Evolutionary conservation across 1,284 basidiomycete species (phyloP), one percentile per base, ranked within the genome.

Genomic region (Trichosporon sp.): DNA sequence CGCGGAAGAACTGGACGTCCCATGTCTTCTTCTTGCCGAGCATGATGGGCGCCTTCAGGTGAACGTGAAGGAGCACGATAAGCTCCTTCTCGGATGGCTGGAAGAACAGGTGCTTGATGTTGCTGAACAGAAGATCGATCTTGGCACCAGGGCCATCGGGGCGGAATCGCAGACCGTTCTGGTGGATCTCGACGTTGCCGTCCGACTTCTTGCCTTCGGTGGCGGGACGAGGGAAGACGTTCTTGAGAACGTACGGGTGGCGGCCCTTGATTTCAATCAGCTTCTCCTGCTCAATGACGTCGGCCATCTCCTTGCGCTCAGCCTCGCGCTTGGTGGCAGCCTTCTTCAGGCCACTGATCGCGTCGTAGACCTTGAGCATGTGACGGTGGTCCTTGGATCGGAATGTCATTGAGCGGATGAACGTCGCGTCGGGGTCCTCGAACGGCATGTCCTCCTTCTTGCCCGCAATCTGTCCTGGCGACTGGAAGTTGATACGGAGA

Each of bases 371-470:
- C 74, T 89, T 90, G 77, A 95, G 90, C 81, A 99, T 95, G 68
- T 96, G 94, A 76, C 91, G 90, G 16, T 89, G 89, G 78, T 99
- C 96, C 12, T 91, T 88, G 2, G 94, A 96, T 65, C 96, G 92
- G 85, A 96, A 99, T 0, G 94, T 94, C 73, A 97, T 89, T 4
- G 95, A 98, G 68, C 96, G 93, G 77, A 99, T 91, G 79, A 99
- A 99, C 2, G 94, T 98, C 0, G 96, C 91, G 74, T 97, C 93
- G 1, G 96, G 94, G 81, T 98, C 93, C 84, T 99, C 96, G 78
- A 99, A 99, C 0, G 97, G 97, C 74, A 95, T 98, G 77, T 99
- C 97, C 81, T 99, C 97, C 85, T 99, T 99, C 87, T 97, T 98
- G 51, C 97, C 97, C 0, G 94, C 92, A 65, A 98, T 90, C 81